A percentile compares a stretch with the other conserved stretches of the same genome.
phyloP scores from a whole-genome alignment of 163 green algal genomes.

The Picocystis sp. region DNA sequence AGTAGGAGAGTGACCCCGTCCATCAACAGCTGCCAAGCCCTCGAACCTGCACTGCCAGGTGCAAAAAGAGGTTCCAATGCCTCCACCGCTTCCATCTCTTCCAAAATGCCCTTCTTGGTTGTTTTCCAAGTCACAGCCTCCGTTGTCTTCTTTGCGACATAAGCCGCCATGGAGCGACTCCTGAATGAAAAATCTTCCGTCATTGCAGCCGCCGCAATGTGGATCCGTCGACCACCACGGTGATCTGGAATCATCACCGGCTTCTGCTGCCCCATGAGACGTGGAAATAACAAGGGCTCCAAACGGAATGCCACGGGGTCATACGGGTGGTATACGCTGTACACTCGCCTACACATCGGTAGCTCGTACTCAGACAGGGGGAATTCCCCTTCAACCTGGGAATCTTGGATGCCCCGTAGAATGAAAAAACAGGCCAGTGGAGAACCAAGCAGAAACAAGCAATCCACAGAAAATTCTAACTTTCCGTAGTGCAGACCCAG shows the following conservation, averaged over 20 bases:
- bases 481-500: too few species aligned
- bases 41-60: too few species aligned
- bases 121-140: too few species aligned
- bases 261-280: not conserved
- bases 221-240: conserved; percentile 10
- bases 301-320: conserved; percentile 41
- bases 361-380: conserved; percentile 26
- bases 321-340: conserved; percentile 54
- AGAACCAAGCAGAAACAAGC: conserved; percentile 1
- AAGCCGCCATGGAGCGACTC: too few species aligned
- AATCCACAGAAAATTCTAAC: not conserved
- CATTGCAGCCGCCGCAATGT: conserved; percentile 4
- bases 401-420: conserved; percentile 29
- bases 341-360: conserved; percentile 28
- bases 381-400: conserved; percentile 7
- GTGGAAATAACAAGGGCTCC: conserved; percentile 15
- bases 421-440: conserved; percentile 51
- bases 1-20: too few species aligned
- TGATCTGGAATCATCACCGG: conserved; percentile 17
- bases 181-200: too few species aligned
- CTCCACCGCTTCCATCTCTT: too few species aligned
- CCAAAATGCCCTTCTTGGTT: too few species aligned
- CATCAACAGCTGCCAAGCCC: too few species aligned
- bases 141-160: too few species aligned
- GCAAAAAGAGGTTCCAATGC: too few species aligned